Evolutionary conservation across 2,329 filamentous ascomycete genomes (phyloP).

Genomic region (Plenodomus lindquistii): DNA sequence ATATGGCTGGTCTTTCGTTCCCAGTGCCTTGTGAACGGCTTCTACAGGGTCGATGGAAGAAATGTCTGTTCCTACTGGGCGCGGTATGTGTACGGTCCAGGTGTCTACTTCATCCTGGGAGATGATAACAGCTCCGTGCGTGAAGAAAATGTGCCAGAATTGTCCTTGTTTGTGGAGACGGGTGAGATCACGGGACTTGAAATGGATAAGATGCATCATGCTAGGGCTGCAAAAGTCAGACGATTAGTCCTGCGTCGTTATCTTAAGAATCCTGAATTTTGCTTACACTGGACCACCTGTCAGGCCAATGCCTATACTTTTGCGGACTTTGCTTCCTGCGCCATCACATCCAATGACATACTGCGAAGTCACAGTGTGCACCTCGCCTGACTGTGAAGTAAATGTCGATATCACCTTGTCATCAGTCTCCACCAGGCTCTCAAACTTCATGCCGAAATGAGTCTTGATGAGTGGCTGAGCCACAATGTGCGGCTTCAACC

Average conservation of each 20-base stretch:
- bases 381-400: constrained; percentile 15
- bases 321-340: constrained; percentile 26
- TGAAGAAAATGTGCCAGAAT: constrained; percentile 42
- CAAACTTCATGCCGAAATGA: constrained; percentile 34
- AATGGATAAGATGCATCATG: constrained; percentile 34
- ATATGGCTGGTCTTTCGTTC: constrained; percentile 14
- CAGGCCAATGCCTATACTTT: constrained; percentile 22
- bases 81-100: constrained; percentile 35
- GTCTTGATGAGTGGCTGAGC: constrained; percentile 19
- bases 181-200: constrained; percentile 36
- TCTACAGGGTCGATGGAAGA: constrained; percentile 23
- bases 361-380: constrained; percentile 17
- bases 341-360: constrained; percentile 39
- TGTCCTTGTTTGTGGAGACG: constrained; percentile 25
- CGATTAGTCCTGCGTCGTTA: neutral
- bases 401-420: constrained; percentile 17
- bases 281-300: constrained; percentile 32
- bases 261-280: neutral
- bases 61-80: constrained; percentile 18
- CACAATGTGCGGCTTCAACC: constrained; percentile 1
- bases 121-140: constrained; percentile 26
- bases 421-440: constrained; percentile 15
- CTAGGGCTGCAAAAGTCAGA: constrained; percentile 9
- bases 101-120: constrained; percentile 41
- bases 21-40: constrained; percentile 25